Conservation (phyloP, 2,329 filamentous ascomycete genomes). For the Fusarium caatingaense region DNA sequence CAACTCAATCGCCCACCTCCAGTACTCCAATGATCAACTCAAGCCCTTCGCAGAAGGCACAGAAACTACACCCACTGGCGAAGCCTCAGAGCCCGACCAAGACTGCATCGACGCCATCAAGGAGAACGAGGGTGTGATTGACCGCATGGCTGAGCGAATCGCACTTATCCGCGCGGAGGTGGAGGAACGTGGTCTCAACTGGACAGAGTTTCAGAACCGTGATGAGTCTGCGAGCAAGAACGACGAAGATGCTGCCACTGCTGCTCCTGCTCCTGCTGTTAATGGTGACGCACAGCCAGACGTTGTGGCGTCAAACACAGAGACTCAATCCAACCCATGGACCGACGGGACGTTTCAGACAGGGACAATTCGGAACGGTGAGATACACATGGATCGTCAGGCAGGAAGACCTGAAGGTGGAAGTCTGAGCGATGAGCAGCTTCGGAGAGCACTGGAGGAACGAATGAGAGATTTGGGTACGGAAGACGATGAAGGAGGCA, state of each 20-base stretch:
- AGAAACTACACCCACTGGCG: conserved; percentile 46
- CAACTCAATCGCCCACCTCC: conserved; percentile 79
- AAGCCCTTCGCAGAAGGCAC: conserved; percentile 71
- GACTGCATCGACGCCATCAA: conserved; percentile 80
- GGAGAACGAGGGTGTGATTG: conserved; percentile 77
- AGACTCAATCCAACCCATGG: conserved; percentile 61
- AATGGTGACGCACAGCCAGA: conserved; percentile 33
- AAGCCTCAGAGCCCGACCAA: conserved; percentile 61
- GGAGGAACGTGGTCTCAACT: conserved; percentile 65
- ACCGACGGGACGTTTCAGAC: conserved; percentile 72
- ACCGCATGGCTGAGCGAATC: conserved; percentile 74
- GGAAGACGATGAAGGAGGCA: conserved; percentile 64
- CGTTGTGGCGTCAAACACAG: conserved; percentile 10
- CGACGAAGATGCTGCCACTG: conserved; percentile 32
- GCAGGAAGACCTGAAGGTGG: conserved; percentile 53
- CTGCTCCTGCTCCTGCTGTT: conserved; percentile 16
- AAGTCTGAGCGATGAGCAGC: conserved; percentile 68
- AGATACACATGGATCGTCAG: conserved; percentile 58
- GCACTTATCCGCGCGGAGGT: conserved; percentile 73
- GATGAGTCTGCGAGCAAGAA: conserved; percentile 55
- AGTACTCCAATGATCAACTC: conserved; percentile 79
- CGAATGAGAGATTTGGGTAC: conserved; percentile 60
- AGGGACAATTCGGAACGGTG: conserved; percentile 65
- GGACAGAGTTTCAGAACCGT: conserved; percentile 66
- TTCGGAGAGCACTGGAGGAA: conserved; percentile 66